Evolutionary conservation across 495 filamentous ascomycete species (phyloP), one percentile per base, ranked within the genome.

Genomic region (Xylaria scruposa): DNA sequence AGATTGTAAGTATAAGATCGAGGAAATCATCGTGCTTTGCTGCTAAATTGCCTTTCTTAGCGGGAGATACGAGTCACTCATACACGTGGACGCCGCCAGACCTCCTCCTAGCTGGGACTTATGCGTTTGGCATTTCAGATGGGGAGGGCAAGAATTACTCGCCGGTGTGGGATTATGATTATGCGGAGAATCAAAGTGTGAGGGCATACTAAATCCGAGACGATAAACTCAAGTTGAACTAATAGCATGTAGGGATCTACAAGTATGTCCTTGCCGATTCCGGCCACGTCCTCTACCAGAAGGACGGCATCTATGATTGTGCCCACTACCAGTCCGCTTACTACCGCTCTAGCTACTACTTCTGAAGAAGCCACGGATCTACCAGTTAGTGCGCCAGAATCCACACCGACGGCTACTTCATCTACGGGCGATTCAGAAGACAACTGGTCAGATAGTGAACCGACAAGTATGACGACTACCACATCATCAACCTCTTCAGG

Each of bases 91-190:
- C 47, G 40, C 47, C 64, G 10, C 29, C 46, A 10, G 4, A 15
- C 21, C 24, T 46, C 10, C 62, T 65, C 62, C 26, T 42, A 7
- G 24, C 62, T 31, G 62, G 62, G 21, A 46, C 42, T 7, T 65
- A 65, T 49, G 40, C 42, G 24, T 65, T 49, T 17, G 13, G 3
- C 4, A 49, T 65, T 4, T 24, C 40, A n/a, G 62, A 65, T n/a
- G 44, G 26, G 24, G 44, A 31, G 2, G 9, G 6, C 12, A 31
- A 10, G 10, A 49, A 49, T 17, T 49, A 49, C 15, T 49, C 62
- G 2, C n/a, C 42, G 15, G 42, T n/a, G 17, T 49, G 62, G 40
- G 24, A 31, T 2, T 56, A 56, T 31, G 53, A 56, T 56, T 56
- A 56, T 4, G 53, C 0, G 13, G 53, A 29, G 24, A 56, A 31